phyloP scores from a whole-genome alignment of 108 stramenopile species.

The Thalassiosira profunda region DNA sequence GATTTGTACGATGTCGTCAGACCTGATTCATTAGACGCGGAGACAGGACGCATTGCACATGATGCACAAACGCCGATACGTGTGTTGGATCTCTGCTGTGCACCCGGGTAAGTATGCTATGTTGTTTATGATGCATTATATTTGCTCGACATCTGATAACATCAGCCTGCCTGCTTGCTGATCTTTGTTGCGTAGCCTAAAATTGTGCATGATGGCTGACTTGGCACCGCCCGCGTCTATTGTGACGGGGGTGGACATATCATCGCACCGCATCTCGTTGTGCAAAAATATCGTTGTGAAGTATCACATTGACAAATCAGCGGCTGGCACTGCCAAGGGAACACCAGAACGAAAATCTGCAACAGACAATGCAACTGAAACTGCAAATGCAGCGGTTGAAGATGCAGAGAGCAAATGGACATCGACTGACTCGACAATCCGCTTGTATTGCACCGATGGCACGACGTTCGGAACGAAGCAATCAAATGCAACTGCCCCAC shows the following conservation, averaged over 20 bases:
- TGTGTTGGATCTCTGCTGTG: constrained; percentile 92
- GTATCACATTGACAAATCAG: constrained; percentile 66
- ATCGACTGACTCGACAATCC: constrained; percentile 35
- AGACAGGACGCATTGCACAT: neutral
- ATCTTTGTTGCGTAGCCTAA: too few relatives aligned
- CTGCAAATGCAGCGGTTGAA: neutral
- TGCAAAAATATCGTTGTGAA: constrained; percentile 81
- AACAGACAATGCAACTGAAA: too few relatives aligned
- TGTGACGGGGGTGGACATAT: constrained; percentile 85
- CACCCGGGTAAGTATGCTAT: constrained; percentile 78
- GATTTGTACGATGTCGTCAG: constrained; percentile 33
- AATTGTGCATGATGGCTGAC: constrained; percentile 86
- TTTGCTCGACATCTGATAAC: too few relatives aligned
- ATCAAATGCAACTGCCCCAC: neutral
- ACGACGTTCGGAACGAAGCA: constrained; percentile 64
- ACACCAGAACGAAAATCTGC: too few relatives aligned
- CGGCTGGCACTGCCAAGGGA: too few relatives aligned
- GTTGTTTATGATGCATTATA: too few relatives aligned
- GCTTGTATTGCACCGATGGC: constrained; percentile 73
- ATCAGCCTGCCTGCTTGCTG: too few relatives aligned
- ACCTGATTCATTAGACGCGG: neutral
- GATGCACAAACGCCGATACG: constrained; percentile 32
- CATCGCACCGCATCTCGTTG: constrained; percentile 60
- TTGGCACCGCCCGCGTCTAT: constrained; percentile 25
- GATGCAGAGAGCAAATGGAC: neutral